A percentile compares a stretch with the other conserved stretches of the same genome.
phyloP scores from a whole-genome alignment of 2,329 filamentous ascomycete genomes.

The Didymella lethalis region DNA sequence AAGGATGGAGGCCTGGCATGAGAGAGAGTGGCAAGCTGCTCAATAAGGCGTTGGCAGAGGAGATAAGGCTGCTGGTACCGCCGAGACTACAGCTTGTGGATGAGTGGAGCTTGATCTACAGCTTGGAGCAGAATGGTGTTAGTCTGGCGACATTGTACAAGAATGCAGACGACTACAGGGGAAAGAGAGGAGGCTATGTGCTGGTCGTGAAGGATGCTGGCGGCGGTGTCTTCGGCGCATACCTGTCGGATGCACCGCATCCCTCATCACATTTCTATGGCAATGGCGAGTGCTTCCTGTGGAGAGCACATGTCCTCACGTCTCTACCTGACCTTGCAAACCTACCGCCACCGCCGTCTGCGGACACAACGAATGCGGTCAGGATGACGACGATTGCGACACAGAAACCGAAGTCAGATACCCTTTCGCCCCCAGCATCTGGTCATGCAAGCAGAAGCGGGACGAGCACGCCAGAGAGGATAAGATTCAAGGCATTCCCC shows the following conservation, averaged over 20 bases:
- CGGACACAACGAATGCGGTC: conserved; percentile 68
- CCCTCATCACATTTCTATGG: conserved; percentile 88
- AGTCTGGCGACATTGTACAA: conserved; percentile 87
- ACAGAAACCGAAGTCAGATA: conserved; percentile 28
- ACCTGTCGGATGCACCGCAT: conserved; percentile 87
- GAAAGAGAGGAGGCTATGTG: conserved; percentile 82
- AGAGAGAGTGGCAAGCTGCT: conserved; percentile 70
- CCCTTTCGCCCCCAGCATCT: conserved; percentile 41
- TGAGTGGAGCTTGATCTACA: conserved; percentile 86
- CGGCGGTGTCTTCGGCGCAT: conserved; percentile 88
- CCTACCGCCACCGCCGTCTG: conserved; percentile 74
- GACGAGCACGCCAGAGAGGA: conserved; percentile 71
- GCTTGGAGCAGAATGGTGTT: conserved; percentile 89
- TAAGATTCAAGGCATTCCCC: conserved; percentile 96
- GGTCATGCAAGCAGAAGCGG: conserved; percentile 52
- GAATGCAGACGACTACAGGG: conserved; percentile 72
- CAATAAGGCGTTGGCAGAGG: conserved; percentile 79
- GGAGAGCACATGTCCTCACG: conserved; percentile 75
- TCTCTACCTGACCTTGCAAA: conserved; percentile 58
- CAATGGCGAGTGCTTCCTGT: conserved; percentile 94
- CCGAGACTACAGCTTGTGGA: conserved; percentile 86
- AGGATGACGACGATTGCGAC: conserved; percentile 66
- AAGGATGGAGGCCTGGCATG: conserved; percentile 70
- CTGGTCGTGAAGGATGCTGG: conserved; percentile 82
- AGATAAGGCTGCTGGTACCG: conserved; percentile 88